These are phyloP conservation scores for Phialocephala sp. DNA, from an alignment of 2,329 filamentous ascomycete species.

Conservation along the genomic window DNA sequence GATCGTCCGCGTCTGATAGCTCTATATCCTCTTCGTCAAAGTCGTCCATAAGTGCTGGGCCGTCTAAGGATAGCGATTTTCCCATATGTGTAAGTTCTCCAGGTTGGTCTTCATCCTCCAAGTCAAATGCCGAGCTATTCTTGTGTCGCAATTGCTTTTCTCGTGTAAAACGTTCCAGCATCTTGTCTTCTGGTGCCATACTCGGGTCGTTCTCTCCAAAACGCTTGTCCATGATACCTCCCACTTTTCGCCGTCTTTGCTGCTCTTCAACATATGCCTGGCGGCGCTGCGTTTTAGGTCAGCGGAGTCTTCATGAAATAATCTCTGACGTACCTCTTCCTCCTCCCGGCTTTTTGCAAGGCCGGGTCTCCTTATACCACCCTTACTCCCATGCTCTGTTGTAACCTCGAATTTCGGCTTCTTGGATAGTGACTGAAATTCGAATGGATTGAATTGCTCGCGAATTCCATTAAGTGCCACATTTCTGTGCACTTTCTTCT, in stretches of 20 bases:
- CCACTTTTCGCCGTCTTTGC: slow-evolving; percentile 86
- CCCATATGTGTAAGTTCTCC: slow-evolving; percentile 83
- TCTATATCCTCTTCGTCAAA: slow-evolving; percentile 79
- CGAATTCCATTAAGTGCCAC: slow-evolving; percentile 84
- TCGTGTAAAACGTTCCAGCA: slow-evolving; percentile 85
- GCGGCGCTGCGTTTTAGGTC: slow-evolving; percentile 28
- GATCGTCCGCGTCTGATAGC: slow-evolving; percentile 61
- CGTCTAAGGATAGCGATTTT: slow-evolving; percentile 70
- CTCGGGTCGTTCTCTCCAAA: slow-evolving; percentile 95
- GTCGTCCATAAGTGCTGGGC: slow-evolving; percentile 65
- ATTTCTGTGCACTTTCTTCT: slow-evolving; percentile 78
- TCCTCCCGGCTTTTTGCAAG: slow-evolving; percentile 86
- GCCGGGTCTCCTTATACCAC: slow-evolving; percentile 75
- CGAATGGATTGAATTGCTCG: slow-evolving; percentile 97
- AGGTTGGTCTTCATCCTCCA: slow-evolving; percentile 80
- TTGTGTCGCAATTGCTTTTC: slow-evolving; percentile 84
- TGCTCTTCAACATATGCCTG: slow-evolving; percentile 62
- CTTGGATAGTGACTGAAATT: slow-evolving; percentile 80
- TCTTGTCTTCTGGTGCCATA: slow-evolving; percentile 92
- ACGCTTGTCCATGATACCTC: slow-evolving; percentile 88
- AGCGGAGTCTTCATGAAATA: slow-evolving; percentile 11
- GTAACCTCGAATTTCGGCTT: slow-evolving; percentile 87
- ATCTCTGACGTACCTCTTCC: slow-evolving; percentile 66
- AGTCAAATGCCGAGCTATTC: slow-evolving; percentile 82
- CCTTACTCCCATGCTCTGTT: slow-evolving; percentile 54